Evolutionary conservation across 225 moss, liverwort and hornwort species (phyloP), one percentile per base, ranked within the genome.

Genomic region (Pseudoscleropodium purum): DNA sequence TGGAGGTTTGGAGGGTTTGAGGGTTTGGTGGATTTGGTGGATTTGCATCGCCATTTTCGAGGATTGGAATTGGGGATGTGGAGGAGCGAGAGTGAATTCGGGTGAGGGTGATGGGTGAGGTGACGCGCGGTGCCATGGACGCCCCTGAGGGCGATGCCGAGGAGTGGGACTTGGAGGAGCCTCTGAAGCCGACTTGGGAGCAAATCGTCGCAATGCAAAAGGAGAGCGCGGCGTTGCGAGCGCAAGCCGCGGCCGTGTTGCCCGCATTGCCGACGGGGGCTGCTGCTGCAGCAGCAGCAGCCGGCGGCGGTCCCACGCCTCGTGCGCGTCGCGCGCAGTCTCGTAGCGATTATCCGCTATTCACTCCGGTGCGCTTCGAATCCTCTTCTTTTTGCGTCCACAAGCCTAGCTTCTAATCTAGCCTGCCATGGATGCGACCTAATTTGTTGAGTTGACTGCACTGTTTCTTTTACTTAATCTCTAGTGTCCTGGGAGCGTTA

Each of bases 191-290:
- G 19, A 94, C 93, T 39, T 92, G 93, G 94, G 93, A 94, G 83
- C 94, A 94, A 84, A 89, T 94, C 84, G 92, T 92, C 8, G 93
- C 94, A 85, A 94, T 94, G 94, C 94, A 93, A 74, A 93, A 88
- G 85, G 91, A 94, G 92, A 94, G 94, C 90, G 93, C 93, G 82
- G 94, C 94, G 94, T 85, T 94, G 92, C 93, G 93, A 41, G 94
- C 92, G 60, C 94, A 93, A 79, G 94, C 91, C 5, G 93, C 94
- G 43, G 93, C 92, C 26, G 93, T 92, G 88, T 68, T 92, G 89
- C 89, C 91, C 73, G 85, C 89, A 91, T 88, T 93, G 84, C 85
- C 94, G 26, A 52, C 81, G 23, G 61, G 80, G 17, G 16, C 81
- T 4, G 75, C 83, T 5, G 72, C 82, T 10, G 61, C 89, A 2